phyloP scores from a whole-genome alignment of 2,329 filamentous ascomycete genomes.

The Colletotrichum sansevieriae region DNA sequence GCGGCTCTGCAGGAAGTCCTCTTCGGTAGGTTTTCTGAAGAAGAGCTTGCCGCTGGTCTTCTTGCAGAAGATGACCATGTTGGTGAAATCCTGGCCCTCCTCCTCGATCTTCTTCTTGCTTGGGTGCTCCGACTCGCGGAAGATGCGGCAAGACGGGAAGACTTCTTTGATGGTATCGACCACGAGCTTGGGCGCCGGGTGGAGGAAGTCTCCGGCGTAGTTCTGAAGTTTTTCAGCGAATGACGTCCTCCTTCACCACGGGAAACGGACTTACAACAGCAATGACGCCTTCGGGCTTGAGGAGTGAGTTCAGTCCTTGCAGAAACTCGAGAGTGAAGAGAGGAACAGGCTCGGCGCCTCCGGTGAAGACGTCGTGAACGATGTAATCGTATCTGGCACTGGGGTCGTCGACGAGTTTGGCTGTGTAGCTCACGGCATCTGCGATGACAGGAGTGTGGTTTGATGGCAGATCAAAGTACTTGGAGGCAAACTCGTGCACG shows the following conservation, averaged over 20 bases:
- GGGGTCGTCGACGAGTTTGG: constrained; percentile 56
- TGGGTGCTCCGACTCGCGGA: constrained; percentile 78
- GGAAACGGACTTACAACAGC: constrained; percentile 76
- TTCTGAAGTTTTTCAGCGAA: constrained; percentile 68
- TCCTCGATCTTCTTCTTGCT: constrained; percentile 61
- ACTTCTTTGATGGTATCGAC: constrained; percentile 84
- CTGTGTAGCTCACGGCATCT: constrained; percentile 82
- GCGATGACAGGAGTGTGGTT: constrained; percentile 85
- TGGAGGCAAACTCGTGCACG: constrained; percentile 84
- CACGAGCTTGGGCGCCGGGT: constrained; percentile 82
- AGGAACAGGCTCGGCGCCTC: constrained; percentile 88
- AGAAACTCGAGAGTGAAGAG: constrained; percentile 93
- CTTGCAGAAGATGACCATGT: constrained; percentile 95
- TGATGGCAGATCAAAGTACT: constrained; percentile 83
- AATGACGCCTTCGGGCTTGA: constrained; percentile 84
- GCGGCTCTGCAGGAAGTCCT: constrained; percentile 80
- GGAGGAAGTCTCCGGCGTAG: constrained; percentile 89
- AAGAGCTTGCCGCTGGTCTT: constrained; percentile 67
- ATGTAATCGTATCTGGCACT: constrained; percentile 84
- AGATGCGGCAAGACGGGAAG: constrained; percentile 92
- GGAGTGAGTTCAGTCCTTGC: constrained; percentile 74
- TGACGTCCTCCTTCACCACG: background rate
- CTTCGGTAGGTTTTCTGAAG: constrained; percentile 75
- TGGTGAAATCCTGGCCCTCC: constrained; percentile 81
- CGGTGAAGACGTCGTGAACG: constrained; percentile 97